Base-by-base conservation (phyloP, 441 rosid species). In the Codiaeum variegatum region DNA sequence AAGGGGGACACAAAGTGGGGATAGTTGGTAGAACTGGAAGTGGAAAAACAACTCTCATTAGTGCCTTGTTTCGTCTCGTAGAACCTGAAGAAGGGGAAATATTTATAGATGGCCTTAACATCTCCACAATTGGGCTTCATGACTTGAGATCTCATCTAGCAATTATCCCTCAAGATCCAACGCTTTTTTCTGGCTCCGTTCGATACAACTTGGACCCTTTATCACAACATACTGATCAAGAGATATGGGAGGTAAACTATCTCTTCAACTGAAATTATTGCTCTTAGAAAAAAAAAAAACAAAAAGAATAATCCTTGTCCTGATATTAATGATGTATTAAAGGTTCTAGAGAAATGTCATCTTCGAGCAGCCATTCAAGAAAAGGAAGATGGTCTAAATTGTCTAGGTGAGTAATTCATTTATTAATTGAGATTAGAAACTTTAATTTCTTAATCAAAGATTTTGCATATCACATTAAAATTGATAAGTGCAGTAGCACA, bases 21-120 rank as follows among this genome's bases (percentile, higher is more conserved):
- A 85, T 93, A 26, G 97, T 95, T 75, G 99, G 99, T 19, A 80
- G 98, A 52, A 95, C 97, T 1, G 98, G 98, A 51, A 91, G 99
- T 46, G 97, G 99, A 32, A 95, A 93, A 86, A 86, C 99, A 4
- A 95, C 98, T 62, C 83, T 93, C 54, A 91, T 93, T 7, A 77
- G 97, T 72, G 87, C 97, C 67, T 54, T 93, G 71, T 95, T 95
- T 77, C 91, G 93, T 69, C 81, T 91, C 64, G 97, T 93, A 70
- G 98, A 95, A 64, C 97, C 98, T 0, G 77, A 86, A 0, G 93
- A 85, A 29, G 99, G 99, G 75, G 86, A 79, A 72, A 85, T 95
- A 40, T 24, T 86, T 4, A 87, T 95, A 26, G 99, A 96, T 67
- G 91, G 92, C 21, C 71, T 93, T 11, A 88, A 96, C 83, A 88